These are phyloP conservation scores for Pelargonium cotyledonis DNA, from an alignment of 441 rosid genomes.

Conservation along the genomic window DNA sequence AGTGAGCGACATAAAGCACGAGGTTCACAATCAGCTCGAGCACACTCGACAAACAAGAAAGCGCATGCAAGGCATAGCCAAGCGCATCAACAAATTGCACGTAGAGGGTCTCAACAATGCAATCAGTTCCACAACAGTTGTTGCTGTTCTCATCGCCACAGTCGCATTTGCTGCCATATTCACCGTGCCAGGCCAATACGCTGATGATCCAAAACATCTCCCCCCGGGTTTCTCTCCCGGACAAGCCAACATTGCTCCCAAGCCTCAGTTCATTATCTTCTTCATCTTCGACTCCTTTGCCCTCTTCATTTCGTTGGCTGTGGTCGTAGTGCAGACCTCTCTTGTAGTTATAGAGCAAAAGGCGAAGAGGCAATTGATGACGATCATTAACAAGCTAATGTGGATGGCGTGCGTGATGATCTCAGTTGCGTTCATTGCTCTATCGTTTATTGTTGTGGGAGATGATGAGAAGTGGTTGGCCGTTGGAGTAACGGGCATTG, in stretches of 20 bases:
- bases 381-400: constrained; percentile 57
- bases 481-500: constrained; percentile 35
- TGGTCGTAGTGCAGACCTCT: constrained; percentile 55
- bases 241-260: constrained; percentile 43
- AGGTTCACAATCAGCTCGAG: constrained; percentile 50
- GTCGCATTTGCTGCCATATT: constrained; percentile 62
- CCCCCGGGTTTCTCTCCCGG: constrained; percentile 25
- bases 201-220: constrained; percentile 15
- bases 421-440: constrained; percentile 48
- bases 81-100: constrained; percentile 54
- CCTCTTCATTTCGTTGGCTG: constrained; percentile 54
- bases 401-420: constrained; percentile 59
- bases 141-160: constrained; percentile 55
- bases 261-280: constrained; percentile 37
- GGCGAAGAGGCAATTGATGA: constrained; percentile 22
- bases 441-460: constrained; percentile 54
- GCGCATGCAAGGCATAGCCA: constrained; percentile 52
- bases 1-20: constrained; percentile 60
- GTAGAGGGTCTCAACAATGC: constrained; percentile 7
- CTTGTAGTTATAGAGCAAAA: constrained; percentile 49
- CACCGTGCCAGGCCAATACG: constrained; percentile 10
- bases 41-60: constrained; percentile 17
- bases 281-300: constrained; percentile 51
- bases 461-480: constrained; percentile 40
- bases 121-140: constrained; percentile 57